Conservation (phyloP, 2,329 filamentous ascomycete genomes). For the Aspergillus neotritici region DNA sequence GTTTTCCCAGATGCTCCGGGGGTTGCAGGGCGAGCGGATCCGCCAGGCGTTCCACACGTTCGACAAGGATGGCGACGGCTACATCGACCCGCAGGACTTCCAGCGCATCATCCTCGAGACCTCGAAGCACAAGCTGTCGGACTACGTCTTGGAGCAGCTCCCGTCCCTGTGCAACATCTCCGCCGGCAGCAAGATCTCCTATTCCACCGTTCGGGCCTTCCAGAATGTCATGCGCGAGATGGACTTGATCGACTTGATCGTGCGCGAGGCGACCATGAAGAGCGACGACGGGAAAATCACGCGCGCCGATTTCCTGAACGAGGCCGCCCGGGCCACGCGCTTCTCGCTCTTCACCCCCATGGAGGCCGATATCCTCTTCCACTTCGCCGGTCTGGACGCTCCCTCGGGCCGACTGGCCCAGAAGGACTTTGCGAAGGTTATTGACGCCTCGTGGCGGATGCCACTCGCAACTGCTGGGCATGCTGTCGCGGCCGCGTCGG, state of each 20-base stretch:
- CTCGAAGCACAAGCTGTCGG: conserved; percentile 90
- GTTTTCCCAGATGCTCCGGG: conserved; percentile 96
- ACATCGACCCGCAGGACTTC: conserved; percentile 92
- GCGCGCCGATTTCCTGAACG: conserved; percentile 86
- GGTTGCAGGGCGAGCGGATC: conserved; percentile 91
- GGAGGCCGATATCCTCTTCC: conserved; percentile 98
- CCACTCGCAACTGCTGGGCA: conserved; percentile 52
- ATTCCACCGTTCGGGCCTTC: conserved; percentile 95
- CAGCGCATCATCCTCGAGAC: conserved; percentile 94
- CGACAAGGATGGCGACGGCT: conserved; percentile 87
- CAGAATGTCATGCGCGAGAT: conserved; percentile 98
- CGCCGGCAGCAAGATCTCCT: conserved; percentile 85
- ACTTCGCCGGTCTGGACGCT: conserved; percentile 90
- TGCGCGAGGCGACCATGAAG: conserved; percentile 78
- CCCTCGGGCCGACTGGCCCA: conserved; percentile 78
- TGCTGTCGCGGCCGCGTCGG: conserved; percentile 36
- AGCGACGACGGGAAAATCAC: conserved; percentile 90
- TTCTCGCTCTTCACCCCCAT: conserved; percentile 97
- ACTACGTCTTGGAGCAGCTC: conserved; percentile 87
- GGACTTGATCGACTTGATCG: conserved; percentile 91
- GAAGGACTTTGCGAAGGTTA: conserved; percentile 84
- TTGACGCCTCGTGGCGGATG: conserved; percentile 86
- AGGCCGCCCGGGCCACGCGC: conserved; percentile 81
- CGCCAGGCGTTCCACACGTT: conserved; percentile 90
- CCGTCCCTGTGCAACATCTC: conserved; percentile 93